Conservation (phyloP, 257 asterid species). For the Solanum ossicruentum region DNA sequence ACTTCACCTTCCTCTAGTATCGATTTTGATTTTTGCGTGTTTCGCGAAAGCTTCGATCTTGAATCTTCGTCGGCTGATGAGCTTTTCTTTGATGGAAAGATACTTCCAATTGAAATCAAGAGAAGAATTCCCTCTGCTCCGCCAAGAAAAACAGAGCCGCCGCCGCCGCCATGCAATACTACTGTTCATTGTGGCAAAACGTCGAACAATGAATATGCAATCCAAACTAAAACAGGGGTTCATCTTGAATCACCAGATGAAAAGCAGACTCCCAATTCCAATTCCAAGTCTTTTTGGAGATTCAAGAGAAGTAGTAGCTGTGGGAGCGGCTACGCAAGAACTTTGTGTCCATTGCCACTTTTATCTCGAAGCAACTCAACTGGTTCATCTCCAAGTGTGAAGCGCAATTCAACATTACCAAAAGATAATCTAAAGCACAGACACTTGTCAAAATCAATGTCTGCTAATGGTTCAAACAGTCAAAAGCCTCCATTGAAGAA, state of each 20-base stretch:
- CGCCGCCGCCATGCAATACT: not conserved
- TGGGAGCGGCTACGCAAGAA: slow-evolving; percentile 59
- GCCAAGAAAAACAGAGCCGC: not conserved
- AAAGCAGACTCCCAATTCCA: slow-evolving; percentile 6
- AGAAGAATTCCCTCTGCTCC: slow-evolving; percentile 7
- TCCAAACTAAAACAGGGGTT: not conserved
- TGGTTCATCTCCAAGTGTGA: slow-evolving; percentile 43
- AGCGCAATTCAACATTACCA: slow-evolving; percentile 24
- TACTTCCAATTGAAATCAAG: slow-evolving; percentile 48
- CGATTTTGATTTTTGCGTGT: slow-evolving; percentile 53
- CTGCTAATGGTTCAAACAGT: slow-evolving; percentile 11
- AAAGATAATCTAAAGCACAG: slow-evolving; percentile 30
- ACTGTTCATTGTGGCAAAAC: not conserved
- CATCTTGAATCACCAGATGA: slow-evolving; percentile 21
- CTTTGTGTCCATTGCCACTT: slow-evolving; percentile 58
- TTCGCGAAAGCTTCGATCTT: slow-evolving; percentile 30
- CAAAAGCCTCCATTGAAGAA: slow-evolving; percentile 71
- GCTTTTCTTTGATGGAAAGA: slow-evolving; percentile 54
- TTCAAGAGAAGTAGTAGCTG: slow-evolving; percentile 67
- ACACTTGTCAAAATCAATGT: slow-evolving; percentile 5
- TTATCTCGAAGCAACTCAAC: slow-evolving; percentile 65
- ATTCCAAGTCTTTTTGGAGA: slow-evolving; percentile 42
- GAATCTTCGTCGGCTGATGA: slow-evolving; percentile 55
- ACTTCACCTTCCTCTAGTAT: slow-evolving; percentile 17
- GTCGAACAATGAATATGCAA: not conserved